Base-by-base conservation (phyloP, 345 rosid species). In the Aegle marmelos region DNA sequence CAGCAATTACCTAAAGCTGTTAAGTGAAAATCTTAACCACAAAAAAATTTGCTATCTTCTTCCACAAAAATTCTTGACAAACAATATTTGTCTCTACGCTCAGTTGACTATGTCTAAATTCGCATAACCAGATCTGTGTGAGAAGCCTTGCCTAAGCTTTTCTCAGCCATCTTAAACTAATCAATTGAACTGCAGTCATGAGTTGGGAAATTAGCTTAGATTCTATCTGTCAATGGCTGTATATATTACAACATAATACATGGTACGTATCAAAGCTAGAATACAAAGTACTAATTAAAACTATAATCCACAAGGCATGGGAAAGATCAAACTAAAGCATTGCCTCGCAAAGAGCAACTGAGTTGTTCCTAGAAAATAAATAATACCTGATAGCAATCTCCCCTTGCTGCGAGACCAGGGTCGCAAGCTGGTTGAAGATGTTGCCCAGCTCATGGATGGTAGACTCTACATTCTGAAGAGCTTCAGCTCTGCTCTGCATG, bases 401-500 rank as follows among this genome's bases (percentile, higher is more conserved):
- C 76, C 93, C 93, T 82, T 90, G 93, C 78, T 88, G 90, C 27
- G 93, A 88, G 76, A 90, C 93, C 78, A 90, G 82, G 19, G 90
- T 88, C 31, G 88, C 91, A 66, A 90, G 75, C 73, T 90, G 93
- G 39, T 88, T 90, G 75, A 90, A 90, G 56, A 88, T 90, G 65
- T 62, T 86, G 82, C 91, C 31, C 67, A 90, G 72, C 76, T 90
- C 93, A 68, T 90, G 93, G 79, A 90, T 90, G 63, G 93, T 90
- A 39, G 93, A 90, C 80, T 90, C 91, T 60, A 90, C 91, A 75
- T 86, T 90, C 39, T 85, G 93, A 80, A 90, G 86, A 31, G 93
- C 93, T 84, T 90, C 93, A 81, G 90, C 91, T 85, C 93, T 86
- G 80, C 90, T 90, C 78, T 90, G 91, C 93, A 90, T 86, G 86